These are phyloP conservation scores for Candida chilensis DNA, from an alignment of 805 yeast species.

Conservation along the genomic window DNA sequence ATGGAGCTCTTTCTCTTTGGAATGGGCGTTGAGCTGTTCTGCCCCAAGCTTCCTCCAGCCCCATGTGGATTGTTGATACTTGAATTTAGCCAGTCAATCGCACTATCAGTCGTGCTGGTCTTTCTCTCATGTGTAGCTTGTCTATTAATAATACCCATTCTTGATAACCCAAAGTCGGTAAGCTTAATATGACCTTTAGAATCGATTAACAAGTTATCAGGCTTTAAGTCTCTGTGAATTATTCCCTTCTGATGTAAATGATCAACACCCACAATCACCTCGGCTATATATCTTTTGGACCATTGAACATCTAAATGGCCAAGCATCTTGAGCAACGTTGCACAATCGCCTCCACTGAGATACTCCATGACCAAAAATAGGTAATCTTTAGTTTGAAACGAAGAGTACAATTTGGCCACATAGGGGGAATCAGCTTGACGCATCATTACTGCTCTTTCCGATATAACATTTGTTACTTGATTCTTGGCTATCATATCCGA, in stretches of 20 bases:
- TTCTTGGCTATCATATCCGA: slow-evolving; percentile 96
- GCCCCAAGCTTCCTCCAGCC: slow-evolving; percentile 1
- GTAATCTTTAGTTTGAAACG: slow-evolving; percentile 84
- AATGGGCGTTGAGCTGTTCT: slow-evolving; percentile 1
- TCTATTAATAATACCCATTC: slow-evolving; percentile 82
- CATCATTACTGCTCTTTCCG: slow-evolving; percentile 98
- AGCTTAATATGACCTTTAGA: slow-evolving; percentile 80
- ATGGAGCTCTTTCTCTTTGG: slow-evolving; percentile 30
- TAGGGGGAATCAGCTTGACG: slow-evolving; percentile 88
- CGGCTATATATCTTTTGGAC: slow-evolving; percentile 82
- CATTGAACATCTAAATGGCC: slow-evolving; percentile 82
- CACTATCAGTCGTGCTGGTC: slow-evolving; percentile 31
- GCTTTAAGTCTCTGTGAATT: slow-evolving; percentile 91
- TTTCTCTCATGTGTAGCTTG: slow-evolving; percentile 41
- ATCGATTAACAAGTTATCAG: slow-evolving; percentile 87
- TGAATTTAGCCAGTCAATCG: slow-evolving; percentile 22
- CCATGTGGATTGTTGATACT: slow-evolving; percentile 4
- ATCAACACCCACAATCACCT: slow-evolving; percentile 82
- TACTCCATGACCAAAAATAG: slow-evolving; percentile 94
- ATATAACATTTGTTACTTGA: slow-evolving; percentile 88
- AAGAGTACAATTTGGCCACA: slow-evolving; percentile 81
- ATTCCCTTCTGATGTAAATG: slow-evolving; percentile 85
- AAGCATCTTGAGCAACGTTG: slow-evolving; percentile 72
- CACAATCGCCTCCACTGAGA: slow-evolving; percentile 91
- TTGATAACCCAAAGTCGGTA: slow-evolving; percentile 90